Evolutionary conservation across 2,329 filamentous ascomycete species (phyloP), one percentile per base, ranked within the genome.

Genomic region (Diaporthe capsici): DNA sequence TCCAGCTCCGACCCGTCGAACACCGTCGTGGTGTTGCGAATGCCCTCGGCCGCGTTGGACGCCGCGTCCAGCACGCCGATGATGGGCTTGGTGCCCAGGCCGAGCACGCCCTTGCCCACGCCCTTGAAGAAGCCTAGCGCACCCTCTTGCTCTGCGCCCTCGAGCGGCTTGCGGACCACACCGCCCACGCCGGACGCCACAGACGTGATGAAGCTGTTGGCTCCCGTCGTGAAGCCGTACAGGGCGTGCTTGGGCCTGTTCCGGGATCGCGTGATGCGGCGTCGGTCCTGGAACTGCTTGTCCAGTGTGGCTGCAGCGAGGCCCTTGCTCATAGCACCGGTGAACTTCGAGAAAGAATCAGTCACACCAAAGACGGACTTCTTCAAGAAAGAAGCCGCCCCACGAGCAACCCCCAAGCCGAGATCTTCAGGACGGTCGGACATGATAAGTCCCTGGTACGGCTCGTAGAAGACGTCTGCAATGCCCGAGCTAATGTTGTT

Each of bases 381-480:
- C 89, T 99, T 99, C 79, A 98, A 94, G 82, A 99, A 98, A 78
- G 95, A 98, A 0, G 95, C 96, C 15, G 97, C 97, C 53, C 97
- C 97, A 84, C 98, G 98, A 49, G 97, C 97, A 77, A 99, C 98
- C 25, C 97, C 97, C 55, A 98, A 89, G 28, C 97, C 97, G 73
- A 99, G 92, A 79, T 99, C 96, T 84, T 98, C 96, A 2, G 97
- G 97, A 79, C 94, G 92, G 83, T 99, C 97, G 0, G 96, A 98
- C 89, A 98, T 95, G 83, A 99, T 97, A 67, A 99, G 91, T 31
- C 97, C 83, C 86, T 99, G 97, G 86, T 99, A 99, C 51, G 97
- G 97, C 83, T 99, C 97, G 88, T 99, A 99, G 87, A 99, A 99
- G 82, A 99, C 98, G 83, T 98, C 97, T 28, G 95, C 96, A 72